A percentile compares a stretch with the other conserved stretches of the same genome.
phyloP scores from a whole-genome alignment of 768 basidiomycete species.

The Hypholoma sublateritium region DNA sequence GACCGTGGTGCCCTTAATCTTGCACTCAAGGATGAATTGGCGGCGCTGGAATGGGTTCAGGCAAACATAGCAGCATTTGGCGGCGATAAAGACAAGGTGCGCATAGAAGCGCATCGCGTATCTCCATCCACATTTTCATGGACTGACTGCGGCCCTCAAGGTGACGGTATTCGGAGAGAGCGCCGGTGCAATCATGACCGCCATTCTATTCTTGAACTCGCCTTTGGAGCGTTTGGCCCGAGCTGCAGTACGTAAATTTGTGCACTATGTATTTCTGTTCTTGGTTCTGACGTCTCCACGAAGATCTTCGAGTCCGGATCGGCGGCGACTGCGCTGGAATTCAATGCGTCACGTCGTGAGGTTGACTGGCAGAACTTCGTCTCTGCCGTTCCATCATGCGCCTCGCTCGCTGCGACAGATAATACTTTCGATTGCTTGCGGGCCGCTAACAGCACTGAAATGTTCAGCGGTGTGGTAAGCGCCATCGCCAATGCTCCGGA shows the following conservation, averaged over 20 bases:
- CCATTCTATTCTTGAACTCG: slow-evolving; percentile 38
- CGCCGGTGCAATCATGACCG: slow-evolving; percentile 50
- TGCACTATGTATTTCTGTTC: not conserved
- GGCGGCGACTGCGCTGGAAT: slow-evolving; percentile 33
- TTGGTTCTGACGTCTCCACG: not conserved
- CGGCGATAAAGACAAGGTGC: slow-evolving; percentile 43
- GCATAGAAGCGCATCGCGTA: slow-evolving; percentile 13
- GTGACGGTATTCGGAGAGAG: slow-evolving; percentile 57
- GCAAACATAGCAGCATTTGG: slow-evolving; percentile 60
- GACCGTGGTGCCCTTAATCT: slow-evolving; percentile 40
- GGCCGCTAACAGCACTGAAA: slow-evolving; percentile 21
- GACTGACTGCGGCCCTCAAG: slow-evolving; percentile 16
- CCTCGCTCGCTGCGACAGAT: slow-evolving; percentile 17
- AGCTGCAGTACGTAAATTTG: slow-evolving; percentile 24
- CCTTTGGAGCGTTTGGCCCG: slow-evolving; percentile 32
- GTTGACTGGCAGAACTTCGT: slow-evolving; percentile 40
- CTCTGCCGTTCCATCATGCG: slow-evolving; percentile 33
- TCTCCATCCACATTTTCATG: not conserved
- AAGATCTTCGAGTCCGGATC: slow-evolving; percentile 46
- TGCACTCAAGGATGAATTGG: slow-evolving; percentile 45
- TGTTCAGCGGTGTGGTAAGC: slow-evolving; percentile 18
- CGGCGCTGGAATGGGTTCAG: slow-evolving; percentile 56
- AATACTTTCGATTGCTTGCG: slow-evolving; percentile 36
- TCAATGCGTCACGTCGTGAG: slow-evolving; percentile 29
- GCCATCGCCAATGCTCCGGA: slow-evolving; percentile 15